Evolutionary conservation across 2,329 filamentous ascomycete species (phyloP).

Genomic region (Chaetomium globosum): DNA sequence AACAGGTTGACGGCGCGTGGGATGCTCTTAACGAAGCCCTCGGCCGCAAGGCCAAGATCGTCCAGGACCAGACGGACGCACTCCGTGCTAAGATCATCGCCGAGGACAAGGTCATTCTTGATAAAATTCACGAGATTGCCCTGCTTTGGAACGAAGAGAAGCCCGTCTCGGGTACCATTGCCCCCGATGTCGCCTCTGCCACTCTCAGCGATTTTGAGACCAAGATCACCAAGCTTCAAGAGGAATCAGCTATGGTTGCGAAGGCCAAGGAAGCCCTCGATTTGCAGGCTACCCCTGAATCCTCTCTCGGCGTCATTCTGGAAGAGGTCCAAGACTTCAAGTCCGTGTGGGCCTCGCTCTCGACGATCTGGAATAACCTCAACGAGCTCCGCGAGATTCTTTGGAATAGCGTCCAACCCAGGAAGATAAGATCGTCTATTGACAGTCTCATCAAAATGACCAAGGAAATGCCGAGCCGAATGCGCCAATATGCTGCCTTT

Average conservation of each 20-base stretch:
- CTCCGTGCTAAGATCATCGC: conserved; percentile 91
- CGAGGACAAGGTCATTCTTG: conserved; percentile 86
- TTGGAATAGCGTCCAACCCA: conserved; percentile 93
- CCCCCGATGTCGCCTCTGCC: conserved; percentile 82
- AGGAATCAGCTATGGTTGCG: conserved; percentile 88
- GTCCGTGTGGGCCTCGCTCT: conserved; percentile 94
- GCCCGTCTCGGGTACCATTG: conserved; percentile 91
- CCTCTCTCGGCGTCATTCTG: conserved; percentile 78
- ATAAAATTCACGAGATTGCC: conserved; percentile 84
- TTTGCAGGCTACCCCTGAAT: conserved; percentile 76
- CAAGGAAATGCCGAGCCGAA: conserved; percentile 97
- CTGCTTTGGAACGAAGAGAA: conserved; percentile 94
- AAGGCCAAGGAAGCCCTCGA: conserved; percentile 97
- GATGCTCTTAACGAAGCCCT: conserved; percentile 89
- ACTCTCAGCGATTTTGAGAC: conserved; percentile 81
- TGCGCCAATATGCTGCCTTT: conserved; percentile 99
- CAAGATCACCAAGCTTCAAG: conserved; percentile 80
- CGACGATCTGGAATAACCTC: conserved; percentile 93
- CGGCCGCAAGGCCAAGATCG: conserved; percentile 88
- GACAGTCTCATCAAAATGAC: conserved; percentile 96
- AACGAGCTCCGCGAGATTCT: conserved; percentile 90
- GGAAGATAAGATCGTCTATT: conserved; percentile 86
- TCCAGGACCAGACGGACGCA: conserved; percentile 94
- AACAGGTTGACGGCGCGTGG: conserved; percentile 97
- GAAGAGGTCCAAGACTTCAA: conserved; percentile 99